Percentiles rank a stretch among this genome's conserved stretches.
Conservation (phyloP, 352 stramenopile genomes). For the Pythium folliculosum region DNA sequence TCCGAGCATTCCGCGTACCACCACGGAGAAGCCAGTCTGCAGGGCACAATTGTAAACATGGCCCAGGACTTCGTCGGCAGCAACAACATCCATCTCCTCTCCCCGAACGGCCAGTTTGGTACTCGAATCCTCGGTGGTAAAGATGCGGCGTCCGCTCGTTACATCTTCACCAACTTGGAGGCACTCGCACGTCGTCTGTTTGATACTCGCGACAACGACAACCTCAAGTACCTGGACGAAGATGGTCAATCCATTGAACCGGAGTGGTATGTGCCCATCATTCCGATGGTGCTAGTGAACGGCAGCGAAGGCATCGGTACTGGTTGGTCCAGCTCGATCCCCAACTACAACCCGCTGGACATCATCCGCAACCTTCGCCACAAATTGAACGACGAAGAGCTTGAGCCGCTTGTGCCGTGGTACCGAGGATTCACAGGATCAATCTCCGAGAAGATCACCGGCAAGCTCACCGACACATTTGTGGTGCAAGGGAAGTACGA, state of each 20-base stretch:
- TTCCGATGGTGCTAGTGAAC: slow-evolving; percentile 97
- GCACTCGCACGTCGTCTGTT: slow-evolving; percentile 84
- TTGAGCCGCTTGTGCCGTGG: slow-evolving; percentile 81
- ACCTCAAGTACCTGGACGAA: slow-evolving; percentile 91
- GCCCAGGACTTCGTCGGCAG: slow-evolving; percentile 98
- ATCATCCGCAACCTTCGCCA: slow-evolving; percentile 81
- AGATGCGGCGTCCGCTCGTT: slow-evolving; percentile 93
- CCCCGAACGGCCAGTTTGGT: slow-evolving; percentile 97
- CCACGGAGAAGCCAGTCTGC: slow-evolving; percentile 95
- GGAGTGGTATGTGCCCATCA: slow-evolving; percentile 94
- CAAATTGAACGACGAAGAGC: slow-evolving; percentile 63
- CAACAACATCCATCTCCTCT: slow-evolving; percentile 98
- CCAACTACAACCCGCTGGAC: slow-evolving; percentile 92
- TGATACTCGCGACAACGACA: slow-evolving; percentile 88
- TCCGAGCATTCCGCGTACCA: slow-evolving; percentile 99
- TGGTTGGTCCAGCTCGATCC: slow-evolving; percentile 92
- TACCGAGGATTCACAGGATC: slow-evolving; percentile 91
- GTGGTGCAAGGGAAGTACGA: slow-evolving; percentile 86
- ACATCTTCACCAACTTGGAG: slow-evolving; percentile 94
- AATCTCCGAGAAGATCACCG: slow-evolving; percentile 76
- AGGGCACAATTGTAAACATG: slow-evolving; percentile 97
- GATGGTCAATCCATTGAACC: slow-evolving; percentile 93
- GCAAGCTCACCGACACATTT: slow-evolving; percentile 65
- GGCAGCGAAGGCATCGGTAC: slow-evolving; percentile 97
- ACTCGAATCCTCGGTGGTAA: slow-evolving; percentile 96